These are phyloP conservation scores for Prunus mongolica DNA, from an alignment of 306 rosid genomes.

Conservation along the genomic window DNA sequence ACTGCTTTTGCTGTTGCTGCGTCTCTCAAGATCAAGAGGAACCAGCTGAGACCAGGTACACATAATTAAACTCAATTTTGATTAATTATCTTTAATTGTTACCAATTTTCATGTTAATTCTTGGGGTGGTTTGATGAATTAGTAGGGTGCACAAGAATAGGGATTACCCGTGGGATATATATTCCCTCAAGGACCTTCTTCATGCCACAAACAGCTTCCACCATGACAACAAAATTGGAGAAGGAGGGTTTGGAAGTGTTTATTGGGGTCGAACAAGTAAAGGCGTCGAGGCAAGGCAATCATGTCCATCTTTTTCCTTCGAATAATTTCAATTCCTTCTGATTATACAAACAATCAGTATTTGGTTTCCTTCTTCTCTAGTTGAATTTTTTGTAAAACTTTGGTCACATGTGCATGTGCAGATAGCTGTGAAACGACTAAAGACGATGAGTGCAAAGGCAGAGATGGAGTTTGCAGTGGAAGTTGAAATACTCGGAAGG, in stretches of 20 bases:
- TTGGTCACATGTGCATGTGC: not conserved
- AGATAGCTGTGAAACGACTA: slow-evolving; percentile 91
- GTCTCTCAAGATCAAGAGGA: slow-evolving; percentile 29
- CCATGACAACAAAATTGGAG: slow-evolving; percentile 81
- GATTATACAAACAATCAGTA: not conserved
- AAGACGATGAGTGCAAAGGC: slow-evolving; percentile 88
- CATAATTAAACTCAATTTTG: not conserved
- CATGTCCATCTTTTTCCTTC: slow-evolving; percentile 4
- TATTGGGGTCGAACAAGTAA: slow-evolving; percentile 77
- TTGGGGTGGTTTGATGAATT: not conserved
- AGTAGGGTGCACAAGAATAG: slow-evolving; percentile 31
- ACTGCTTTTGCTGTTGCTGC: slow-evolving; percentile 48
- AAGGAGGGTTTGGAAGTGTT: slow-evolving; percentile 93
- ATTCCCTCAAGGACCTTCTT: slow-evolving; percentile 77
- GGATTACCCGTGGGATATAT: slow-evolving; percentile 84
- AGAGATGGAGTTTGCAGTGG: slow-evolving; percentile 97
- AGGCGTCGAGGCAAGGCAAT: slow-evolving; percentile 66
- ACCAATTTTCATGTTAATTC: not conserved
- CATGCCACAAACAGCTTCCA: slow-evolving; percentile 82
- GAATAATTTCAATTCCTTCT: not conserved
- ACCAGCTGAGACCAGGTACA: slow-evolving; percentile 31
- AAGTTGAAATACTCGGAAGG: slow-evolving; percentile 90
- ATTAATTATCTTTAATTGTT: not conserved
- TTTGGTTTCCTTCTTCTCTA: not conserved
- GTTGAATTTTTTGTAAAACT: not conserved